A percentile compares a stretch with the other conserved stretches of the same genome.
phyloP scores from a whole-genome alignment of 2,329 filamentous ascomycete species.

The Pseudogymnoascus sp. region DNA sequence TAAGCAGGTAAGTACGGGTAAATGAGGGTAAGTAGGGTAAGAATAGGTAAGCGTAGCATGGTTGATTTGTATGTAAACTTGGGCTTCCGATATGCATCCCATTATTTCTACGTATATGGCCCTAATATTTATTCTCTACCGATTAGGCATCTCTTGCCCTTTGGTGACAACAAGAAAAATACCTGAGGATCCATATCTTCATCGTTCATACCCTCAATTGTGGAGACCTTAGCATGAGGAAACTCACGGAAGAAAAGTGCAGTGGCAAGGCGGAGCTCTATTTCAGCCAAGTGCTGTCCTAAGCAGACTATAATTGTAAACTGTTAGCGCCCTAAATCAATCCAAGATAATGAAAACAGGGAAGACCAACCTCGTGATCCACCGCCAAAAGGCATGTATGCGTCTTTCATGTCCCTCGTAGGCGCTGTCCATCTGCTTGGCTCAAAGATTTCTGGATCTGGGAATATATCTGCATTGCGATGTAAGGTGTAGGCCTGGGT shows the following conservation, averaged over 20 bases:
- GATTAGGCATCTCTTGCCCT: constrained; percentile 29
- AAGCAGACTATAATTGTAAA: constrained; percentile 37
- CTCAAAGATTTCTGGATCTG: constrained; percentile 31
- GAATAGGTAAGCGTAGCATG: no score
- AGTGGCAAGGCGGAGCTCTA: constrained; percentile 46
- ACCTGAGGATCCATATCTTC: constrained; percentile 31
- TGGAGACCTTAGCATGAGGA: constrained; percentile 29
- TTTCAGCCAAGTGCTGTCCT: constrained; percentile 49
- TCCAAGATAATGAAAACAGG: background rate
- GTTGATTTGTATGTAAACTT: no score
- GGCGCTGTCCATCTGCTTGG: constrained; percentile 33
- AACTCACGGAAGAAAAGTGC: constrained; percentile 46
- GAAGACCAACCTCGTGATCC: constrained; percentile 37
- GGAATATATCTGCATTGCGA: constrained; percentile 30
- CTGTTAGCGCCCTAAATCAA: background rate
- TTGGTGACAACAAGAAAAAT: constrained; percentile 31
- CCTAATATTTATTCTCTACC: background rate
- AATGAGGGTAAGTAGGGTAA: no score
- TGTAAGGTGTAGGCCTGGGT: constrained; percentile 35
- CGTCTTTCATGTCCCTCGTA: constrained; percentile 38
- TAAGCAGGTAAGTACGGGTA: no score
- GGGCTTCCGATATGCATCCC: background rate
- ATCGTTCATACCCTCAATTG: constrained; percentile 30
- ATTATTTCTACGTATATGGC: background rate
- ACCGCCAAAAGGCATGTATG: constrained; percentile 46